Conservation (phyloP, 768 basidiomycete species). For the Hydnomerulius pinastri region DNA sequence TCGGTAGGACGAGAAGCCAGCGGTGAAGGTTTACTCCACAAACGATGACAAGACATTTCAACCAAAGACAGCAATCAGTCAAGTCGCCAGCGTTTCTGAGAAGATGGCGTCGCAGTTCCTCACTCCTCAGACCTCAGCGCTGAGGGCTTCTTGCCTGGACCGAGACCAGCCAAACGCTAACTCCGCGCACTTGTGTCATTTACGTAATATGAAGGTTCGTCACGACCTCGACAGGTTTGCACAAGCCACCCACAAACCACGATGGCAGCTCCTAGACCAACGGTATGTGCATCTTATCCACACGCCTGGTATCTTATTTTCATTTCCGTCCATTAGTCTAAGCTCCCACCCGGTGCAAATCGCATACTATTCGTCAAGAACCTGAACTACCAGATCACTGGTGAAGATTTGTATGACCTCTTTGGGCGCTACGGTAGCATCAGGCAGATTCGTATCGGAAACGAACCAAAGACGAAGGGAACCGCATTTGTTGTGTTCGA, state of each 20-base stretch:
- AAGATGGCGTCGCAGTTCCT: too few relatives aligned
- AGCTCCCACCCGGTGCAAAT: slow-evolving; percentile 90
- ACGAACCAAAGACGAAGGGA: slow-evolving; percentile 88
- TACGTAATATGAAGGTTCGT: slow-evolving; percentile 3
- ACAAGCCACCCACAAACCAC: slow-evolving; percentile 10
- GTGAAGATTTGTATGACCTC: slow-evolving; percentile 93
- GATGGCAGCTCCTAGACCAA: slow-evolving; percentile 73
- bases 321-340: slow-evolving; percentile 49
- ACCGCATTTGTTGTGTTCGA: slow-evolving; percentile 97
- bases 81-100: too few relatives aligned
- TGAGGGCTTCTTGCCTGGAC: too few relatives aligned
- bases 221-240: neutral
- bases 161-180: too few relatives aligned
- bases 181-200: neutral
- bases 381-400: slow-evolving; percentile 88
- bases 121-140: too few relatives aligned
- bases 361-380: slow-evolving; percentile 94
- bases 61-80: too few relatives aligned
- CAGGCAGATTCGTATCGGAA: slow-evolving; percentile 93
- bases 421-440: slow-evolving; percentile 98
- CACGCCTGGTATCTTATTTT: neutral
- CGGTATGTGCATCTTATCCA: slow-evolving; percentile 40
- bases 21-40: too few relatives aligned
- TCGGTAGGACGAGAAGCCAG: too few relatives aligned
- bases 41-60: too few relatives aligned